A percentile compares a stretch with the other conserved stretches of the same genome.
phyloP scores from a whole-genome alignment of 202 grass and related monocot genomes.

The Zoysia matrella region DNA sequence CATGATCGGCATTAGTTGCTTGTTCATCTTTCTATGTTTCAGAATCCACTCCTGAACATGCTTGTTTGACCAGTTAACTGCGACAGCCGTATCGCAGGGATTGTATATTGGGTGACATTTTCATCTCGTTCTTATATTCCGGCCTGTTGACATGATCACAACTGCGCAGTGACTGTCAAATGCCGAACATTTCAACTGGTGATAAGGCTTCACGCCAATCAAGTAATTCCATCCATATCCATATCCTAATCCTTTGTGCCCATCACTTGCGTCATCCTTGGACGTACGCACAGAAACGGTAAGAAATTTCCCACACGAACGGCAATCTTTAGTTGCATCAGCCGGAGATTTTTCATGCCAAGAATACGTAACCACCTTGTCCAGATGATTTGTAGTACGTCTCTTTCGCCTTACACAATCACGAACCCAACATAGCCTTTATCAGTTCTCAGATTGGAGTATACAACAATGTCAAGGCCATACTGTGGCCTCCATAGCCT shows the following conservation, averaged over 20 bases:
- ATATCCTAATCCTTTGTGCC: background rate
- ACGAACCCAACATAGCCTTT: background rate
- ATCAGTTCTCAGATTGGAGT: slow-evolving; percentile 1
- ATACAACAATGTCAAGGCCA: no score
- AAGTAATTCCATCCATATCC: background rate
- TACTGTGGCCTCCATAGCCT: no score
- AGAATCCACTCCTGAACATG: background rate
- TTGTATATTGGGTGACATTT: background rate
- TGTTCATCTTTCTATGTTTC: background rate
- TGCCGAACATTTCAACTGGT: background rate
- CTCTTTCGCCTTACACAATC: slow-evolving; percentile 29
- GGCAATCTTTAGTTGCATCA: slow-evolving; percentile 42
- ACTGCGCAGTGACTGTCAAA: background rate
- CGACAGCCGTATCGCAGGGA: background rate
- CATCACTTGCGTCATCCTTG: slow-evolving; percentile 10
- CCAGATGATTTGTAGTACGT: slow-evolving; percentile 29
- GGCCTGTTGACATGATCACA: background rate
- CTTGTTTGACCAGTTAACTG: slow-evolving; percentile 28
- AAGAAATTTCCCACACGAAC: slow-evolving; percentile 39
- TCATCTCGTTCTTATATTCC: slow-evolving; percentile 2
- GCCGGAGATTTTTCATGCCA: background rate
- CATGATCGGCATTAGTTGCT: slow-evolving; percentile 1
- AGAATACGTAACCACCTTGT: slow-evolving; percentile 6
- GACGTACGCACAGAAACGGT: background rate
- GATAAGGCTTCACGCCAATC: background rate